Percentiles rank a stretch among this genome's conserved stretches.
Evolutionary conservation across 2,329 filamentous ascomycete genomes (phyloP).

Genomic region (Apiospora malaysiana): DNA sequence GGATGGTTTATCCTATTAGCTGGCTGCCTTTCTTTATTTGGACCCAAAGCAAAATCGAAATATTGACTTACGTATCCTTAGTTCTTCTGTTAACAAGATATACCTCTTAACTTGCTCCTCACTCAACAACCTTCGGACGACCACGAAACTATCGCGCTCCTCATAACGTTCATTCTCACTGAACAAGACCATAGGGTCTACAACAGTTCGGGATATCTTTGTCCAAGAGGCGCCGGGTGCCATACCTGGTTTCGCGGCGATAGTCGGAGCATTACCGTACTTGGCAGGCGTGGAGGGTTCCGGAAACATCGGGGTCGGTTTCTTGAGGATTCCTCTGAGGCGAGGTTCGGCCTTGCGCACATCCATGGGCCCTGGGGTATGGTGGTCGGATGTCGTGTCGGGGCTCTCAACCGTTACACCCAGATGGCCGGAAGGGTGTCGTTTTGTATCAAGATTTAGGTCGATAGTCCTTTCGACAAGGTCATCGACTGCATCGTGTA

Average conservation of each 20-base stretch:
- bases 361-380: neutral
- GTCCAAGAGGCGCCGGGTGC: conserved; percentile 87
- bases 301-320: conserved; percentile 81
- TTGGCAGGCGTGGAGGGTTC: conserved; percentile 87
- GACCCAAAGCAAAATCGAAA: too few relatives aligned
- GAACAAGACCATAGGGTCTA: conserved; percentile 87
- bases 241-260: conserved; percentile 79
- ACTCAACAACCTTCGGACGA: conserved; percentile 84
- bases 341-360: conserved; percentile 37
- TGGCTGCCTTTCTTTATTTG: too few relatives aligned
- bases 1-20: too few relatives aligned
- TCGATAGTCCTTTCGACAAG: too few relatives aligned
- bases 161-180: conserved; percentile 90
- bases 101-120: conserved; percentile 96
- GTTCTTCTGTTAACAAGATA: conserved; percentile 78
- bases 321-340: conserved; percentile 86
- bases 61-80: conserved; percentile 51
- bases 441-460: too few relatives aligned
- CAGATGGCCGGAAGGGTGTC: too few relatives aligned
- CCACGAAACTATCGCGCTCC: conserved; percentile 88
- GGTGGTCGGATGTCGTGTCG: neutral
- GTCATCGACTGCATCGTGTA: neutral
- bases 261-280: conserved; percentile 88
- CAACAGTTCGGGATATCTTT: conserved; percentile 85
- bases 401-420: neutral